These are phyloP conservation scores for Malbranchea zuffiana DNA, from an alignment of 2,329 filamentous ascomycete genomes.

Conservation along the genomic window DNA sequence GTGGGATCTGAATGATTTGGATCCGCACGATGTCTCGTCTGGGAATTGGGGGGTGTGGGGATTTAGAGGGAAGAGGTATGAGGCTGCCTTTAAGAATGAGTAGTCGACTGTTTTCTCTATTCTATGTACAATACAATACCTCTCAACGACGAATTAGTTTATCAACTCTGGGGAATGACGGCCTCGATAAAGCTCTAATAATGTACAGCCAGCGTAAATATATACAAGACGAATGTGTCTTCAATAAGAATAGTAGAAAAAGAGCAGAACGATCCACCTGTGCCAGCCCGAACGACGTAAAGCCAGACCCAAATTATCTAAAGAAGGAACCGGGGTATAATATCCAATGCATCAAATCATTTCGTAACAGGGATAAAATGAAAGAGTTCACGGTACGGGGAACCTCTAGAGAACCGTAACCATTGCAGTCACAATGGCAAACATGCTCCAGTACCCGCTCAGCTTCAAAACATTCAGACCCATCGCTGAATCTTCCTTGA, in stretches of 20 bases:
- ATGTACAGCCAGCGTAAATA: no score
- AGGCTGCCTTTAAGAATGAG: conserved; percentile 27
- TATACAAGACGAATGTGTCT: no score
- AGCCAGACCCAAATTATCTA: no score
- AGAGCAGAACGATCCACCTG: no score
- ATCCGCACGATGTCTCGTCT: conserved; percentile 85
- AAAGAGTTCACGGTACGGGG: neutral
- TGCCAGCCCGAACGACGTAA: no score
- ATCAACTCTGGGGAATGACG: no score
- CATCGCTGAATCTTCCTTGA: conserved; percentile 15
- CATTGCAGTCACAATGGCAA: conserved; percentile 26
- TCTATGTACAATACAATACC: no score
- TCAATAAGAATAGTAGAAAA: no score
- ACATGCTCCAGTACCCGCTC: conserved; percentile 35
- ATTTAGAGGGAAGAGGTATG: conserved; percentile 89
- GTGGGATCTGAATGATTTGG: conserved; percentile 94
- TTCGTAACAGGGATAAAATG: conserved; percentile 5
- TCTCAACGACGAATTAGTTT: no score
- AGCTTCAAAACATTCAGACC: conserved; percentile 20
- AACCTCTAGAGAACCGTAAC: conserved; percentile 27
- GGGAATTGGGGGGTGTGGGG: conserved; percentile 97
- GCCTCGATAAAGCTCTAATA: no score
- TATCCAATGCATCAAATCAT: conserved; percentile 4
- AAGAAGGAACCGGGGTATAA: no score
- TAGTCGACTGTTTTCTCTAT: conserved; percentile 6